Percentiles rank a stretch among this genome's conserved stretches.
phyloP scores from a whole-genome alignment of 345 rosid species.

The Barbarea vulgaris region DNA sequence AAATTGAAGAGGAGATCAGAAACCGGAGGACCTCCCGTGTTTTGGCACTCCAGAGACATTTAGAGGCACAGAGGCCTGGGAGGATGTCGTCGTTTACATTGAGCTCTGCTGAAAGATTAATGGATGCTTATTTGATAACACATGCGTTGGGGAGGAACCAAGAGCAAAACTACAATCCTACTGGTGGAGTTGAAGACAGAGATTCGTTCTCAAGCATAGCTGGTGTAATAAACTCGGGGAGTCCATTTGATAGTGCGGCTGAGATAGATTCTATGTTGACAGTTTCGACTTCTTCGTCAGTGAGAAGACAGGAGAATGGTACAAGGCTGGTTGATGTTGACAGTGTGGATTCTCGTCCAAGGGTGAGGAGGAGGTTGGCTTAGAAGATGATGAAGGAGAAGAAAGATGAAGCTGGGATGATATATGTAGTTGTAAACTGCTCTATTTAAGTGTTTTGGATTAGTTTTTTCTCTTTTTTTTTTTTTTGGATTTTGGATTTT shows the following conservation, averaged over 20 bases:
- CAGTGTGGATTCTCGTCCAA: conserved; percentile 72
- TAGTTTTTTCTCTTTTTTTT: not conserved
- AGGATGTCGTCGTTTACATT: conserved; percentile 29
- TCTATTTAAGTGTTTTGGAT: not conserved
- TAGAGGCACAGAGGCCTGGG: conserved; percentile 36
- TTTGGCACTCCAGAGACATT: conserved; percentile 44
- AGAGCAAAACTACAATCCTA: conserved; percentile 44
- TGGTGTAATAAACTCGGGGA: conserved; percentile 77
- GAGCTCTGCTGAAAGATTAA: conserved; percentile 51
- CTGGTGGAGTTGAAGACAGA: conserved; percentile 67
- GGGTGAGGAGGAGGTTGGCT: conserved; percentile 58
- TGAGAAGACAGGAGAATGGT: conserved; percentile 57
- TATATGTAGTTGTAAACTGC: not conserved
- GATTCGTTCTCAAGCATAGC: conserved; percentile 79
- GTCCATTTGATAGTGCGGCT: conserved; percentile 74
- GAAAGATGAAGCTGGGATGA: conserved; percentile 2
- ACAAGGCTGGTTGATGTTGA: conserved; percentile 68
- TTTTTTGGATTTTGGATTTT: not conserved
- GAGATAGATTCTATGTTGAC: conserved; percentile 79
- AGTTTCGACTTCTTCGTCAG: conserved; percentile 66
- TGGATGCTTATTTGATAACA: conserved; percentile 52
- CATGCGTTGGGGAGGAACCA: conserved; percentile 54
- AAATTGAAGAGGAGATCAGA: conserved; percentile 47
- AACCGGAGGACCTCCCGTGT: conserved; percentile 37
- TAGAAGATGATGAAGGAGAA: conserved; percentile 29